Evolutionary conservation across 768 basidiomycete genomes (phyloP), one percentile per base, ranked within the genome.

Genomic region (Mycena floridula): DNA sequence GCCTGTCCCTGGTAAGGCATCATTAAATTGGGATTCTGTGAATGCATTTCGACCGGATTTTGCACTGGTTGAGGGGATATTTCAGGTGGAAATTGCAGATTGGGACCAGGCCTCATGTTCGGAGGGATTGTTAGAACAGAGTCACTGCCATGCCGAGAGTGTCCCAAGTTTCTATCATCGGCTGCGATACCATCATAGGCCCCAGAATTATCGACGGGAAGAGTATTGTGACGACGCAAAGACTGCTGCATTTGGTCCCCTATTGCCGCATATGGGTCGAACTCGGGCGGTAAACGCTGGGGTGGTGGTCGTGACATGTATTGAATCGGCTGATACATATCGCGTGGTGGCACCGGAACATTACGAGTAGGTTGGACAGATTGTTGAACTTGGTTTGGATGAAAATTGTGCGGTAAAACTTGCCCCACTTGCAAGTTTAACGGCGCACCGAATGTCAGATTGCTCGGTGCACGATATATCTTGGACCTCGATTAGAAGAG

Each of bases 391-490:
- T 27, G 24, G 24, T 51, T 48, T 18, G 50, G 50, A 15, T 51
- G 50, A 43, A 54, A 58, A 40, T 64, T 64, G 27, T 62, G 67
- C n/a, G 71, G 77, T 23, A 79, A 64, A 27, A 81, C 63, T 59
- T 81, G 76, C 11, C 79, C 80, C 12, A 79, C 79, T 5, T 65
- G 60, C 18, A 81, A 64, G 45, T 74, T 74, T 21, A 79, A 57
- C 25, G 74, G 69, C 28, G 73, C 61, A n/a, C 69, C 72, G 30
- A 53, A 37, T 11, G n/a, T n/a, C n/a, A n/a, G n/a, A n/a, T n/a
- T n/a, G n/a, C n/a, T n/a, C n/a, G n/a, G n/a, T 44, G 44, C 11
- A 49, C 43, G 35, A n/a, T 16, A 42, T 44, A 7, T 39, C 9
- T 13, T 21, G 25, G 41, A n/a, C 18, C 22, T 32, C 18, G 22